phyloP scores from a whole-genome alignment of 306 rosid species.

The Malus domestica region DNA sequence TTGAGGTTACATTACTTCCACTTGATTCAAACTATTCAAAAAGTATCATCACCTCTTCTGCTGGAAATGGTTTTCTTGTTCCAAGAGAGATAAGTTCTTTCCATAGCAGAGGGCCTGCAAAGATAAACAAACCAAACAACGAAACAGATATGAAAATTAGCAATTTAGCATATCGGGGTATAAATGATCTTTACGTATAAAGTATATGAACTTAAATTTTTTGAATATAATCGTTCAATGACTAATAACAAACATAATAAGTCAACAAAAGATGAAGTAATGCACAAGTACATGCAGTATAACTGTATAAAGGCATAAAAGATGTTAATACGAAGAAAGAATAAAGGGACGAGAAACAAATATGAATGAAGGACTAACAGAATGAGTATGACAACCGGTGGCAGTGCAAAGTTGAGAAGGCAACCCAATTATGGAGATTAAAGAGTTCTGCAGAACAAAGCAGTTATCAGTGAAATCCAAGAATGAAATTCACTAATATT shows the following conservation, averaged over 20 bases:
- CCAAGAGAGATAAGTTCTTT: conserved; percentile 39
- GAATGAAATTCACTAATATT: not conserved
- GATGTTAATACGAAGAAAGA: not conserved
- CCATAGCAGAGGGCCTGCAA: conserved; percentile 41
- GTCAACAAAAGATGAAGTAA: too few species aligned
- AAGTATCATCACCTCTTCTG: conserved; percentile 17
- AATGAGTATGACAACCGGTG: not conserved
- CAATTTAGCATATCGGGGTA: not conserved
- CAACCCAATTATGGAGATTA: not conserved
- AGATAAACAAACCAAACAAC: not conserved
- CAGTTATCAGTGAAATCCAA: not conserved
- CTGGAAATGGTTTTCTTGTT: conserved; percentile 38
- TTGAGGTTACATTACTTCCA: not conserved
- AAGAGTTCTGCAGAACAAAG: conserved; percentile 1
- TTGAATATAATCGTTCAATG: too few species aligned
- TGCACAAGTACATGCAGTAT: too few species aligned
- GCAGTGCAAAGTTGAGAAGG: conserved; percentile 3
- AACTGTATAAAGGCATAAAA: not conserved
- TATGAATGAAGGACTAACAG: not conserved
- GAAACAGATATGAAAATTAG: not conserved
- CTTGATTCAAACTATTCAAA: not conserved
- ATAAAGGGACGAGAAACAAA: not conserved
- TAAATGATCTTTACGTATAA: too few species aligned
- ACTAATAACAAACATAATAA: too few species aligned
- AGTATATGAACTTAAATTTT: too few species aligned